Evolutionary conservation across 2,329 filamentous ascomycete species (phyloP).

Genomic region (Aspergillus pseudonomiae): DNA sequence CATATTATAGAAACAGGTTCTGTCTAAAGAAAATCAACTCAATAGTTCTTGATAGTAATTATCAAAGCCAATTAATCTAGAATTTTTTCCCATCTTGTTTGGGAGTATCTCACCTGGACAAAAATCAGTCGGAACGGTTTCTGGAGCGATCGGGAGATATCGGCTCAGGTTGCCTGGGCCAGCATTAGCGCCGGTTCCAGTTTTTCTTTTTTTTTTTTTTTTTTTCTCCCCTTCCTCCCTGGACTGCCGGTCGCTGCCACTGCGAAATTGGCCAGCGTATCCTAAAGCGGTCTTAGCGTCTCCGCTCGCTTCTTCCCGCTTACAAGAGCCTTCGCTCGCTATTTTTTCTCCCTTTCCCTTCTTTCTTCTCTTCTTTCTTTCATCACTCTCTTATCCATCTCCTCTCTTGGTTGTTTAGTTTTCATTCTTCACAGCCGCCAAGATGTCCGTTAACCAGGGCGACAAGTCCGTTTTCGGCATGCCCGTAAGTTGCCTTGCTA

Average conservation of each 20-base stretch:
- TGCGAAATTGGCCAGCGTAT: conserved; percentile 18
- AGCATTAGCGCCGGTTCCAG: conserved; percentile 26
- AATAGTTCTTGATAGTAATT: background rate
- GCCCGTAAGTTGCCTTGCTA: conserved; percentile 46
- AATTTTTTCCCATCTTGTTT: background rate
- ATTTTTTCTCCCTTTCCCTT: conserved; percentile 42
- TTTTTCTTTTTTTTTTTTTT: conserved; percentile 22
- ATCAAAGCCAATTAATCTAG: background rate
- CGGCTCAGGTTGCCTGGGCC: conserved; percentile 36
- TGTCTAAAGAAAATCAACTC: background rate
- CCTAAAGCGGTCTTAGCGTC: conserved; percentile 28
- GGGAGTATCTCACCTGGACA: background rate
- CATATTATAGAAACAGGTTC: background rate
- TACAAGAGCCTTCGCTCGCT: conserved; percentile 39
- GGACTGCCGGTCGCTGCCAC: conserved; percentile 9
- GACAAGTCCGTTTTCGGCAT: conserved; percentile 60
- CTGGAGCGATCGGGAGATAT: conserved; percentile 42
- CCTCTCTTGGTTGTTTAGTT: conserved; percentile 44
- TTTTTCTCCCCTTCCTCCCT: conserved; percentile 7
- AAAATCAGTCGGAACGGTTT: conserved; percentile 21
- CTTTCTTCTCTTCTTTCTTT: conserved; percentile 51
- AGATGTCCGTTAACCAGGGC: conserved; percentile 52
- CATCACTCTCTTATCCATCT: conserved; percentile 32
- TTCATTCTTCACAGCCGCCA: conserved; percentile 46
- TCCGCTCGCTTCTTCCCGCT: conserved; percentile 40